Percentiles rank a stretch among this genome's conserved stretches.
Evolutionary conservation across 768 basidiomycete species (phyloP).

Genomic region (Udeniomyces megalosporus): DNA sequence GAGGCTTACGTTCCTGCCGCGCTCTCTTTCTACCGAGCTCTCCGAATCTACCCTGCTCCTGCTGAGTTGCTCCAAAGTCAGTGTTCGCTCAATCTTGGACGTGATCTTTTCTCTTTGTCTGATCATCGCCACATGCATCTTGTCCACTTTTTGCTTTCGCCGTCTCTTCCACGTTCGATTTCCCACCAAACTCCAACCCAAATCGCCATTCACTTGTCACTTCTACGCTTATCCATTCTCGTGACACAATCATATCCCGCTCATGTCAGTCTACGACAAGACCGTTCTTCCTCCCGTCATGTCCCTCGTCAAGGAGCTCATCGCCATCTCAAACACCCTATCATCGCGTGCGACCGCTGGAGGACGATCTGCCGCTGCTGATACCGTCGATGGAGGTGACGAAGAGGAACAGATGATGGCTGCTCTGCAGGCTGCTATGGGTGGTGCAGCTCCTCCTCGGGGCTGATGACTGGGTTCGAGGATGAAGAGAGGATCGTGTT

Average conservation of each 20-base stretch:
- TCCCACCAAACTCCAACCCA: too few species aligned
- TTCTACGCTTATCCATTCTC: too few species aligned
- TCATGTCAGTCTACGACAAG: conserved; percentile 53
- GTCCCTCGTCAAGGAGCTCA: conserved; percentile 59
- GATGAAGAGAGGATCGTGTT: too few species aligned
- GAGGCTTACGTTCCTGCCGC: conserved; percentile 63
- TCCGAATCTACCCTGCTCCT: conserved; percentile 85
- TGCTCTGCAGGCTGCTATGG: conserved; percentile 10
- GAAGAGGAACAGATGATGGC: conserved; percentile 15
- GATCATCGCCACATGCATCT: not conserved
- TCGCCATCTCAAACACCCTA: conserved; percentile 37
- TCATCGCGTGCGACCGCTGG: not conserved
- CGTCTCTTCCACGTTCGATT: not conserved
- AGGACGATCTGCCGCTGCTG: not conserved
- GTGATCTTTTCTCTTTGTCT: conserved; percentile 20
- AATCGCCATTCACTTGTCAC: too few species aligned
- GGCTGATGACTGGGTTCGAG: too few species aligned
- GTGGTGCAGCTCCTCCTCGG: too few species aligned
- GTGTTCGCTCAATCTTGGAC: conserved; percentile 7
- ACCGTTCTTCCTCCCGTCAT: conserved; percentile 52
- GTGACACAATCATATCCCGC: too few species aligned
- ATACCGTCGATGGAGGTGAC: conserved; percentile 9
- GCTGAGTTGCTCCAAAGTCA: conserved; percentile 72
- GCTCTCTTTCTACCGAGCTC: conserved; percentile 77
- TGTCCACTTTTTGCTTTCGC: not conserved